Evolutionary conservation across 2,329 filamentous ascomycete genomes (phyloP).

Genomic region (Cladosporium sp.): DNA sequence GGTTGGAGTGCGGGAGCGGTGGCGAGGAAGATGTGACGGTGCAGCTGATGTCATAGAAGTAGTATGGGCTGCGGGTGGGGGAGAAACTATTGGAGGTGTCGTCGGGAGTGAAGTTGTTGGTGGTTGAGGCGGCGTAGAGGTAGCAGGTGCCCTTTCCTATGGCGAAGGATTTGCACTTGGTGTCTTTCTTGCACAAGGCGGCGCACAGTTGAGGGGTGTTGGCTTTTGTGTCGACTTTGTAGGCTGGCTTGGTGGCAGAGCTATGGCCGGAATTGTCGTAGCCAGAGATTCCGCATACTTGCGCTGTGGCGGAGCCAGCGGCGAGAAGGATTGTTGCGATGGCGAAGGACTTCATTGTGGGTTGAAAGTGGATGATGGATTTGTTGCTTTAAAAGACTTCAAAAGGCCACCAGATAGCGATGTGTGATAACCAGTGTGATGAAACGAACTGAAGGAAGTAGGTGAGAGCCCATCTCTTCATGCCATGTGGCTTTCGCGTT

Average conservation of each 20-base stretch:
- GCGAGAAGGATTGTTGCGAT: neutral
- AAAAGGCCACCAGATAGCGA: neutral
- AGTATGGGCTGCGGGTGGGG: neutral
- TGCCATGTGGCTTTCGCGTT: neutral
- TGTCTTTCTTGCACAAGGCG: neutral
- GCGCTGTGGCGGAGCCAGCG: neutral
- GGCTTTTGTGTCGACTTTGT: neutral
- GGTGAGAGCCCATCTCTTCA: neutral
- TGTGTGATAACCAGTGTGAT: neutral
- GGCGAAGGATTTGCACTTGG: neutral
- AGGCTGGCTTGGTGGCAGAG: neutral
- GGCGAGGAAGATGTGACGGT: neutral
- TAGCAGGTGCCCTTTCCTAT: neutral
- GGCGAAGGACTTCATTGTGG: neutral
- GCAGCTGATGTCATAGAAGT: neutral
- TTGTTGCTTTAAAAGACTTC: neutral
- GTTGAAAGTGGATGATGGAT: neutral
- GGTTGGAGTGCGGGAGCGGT: neutral
- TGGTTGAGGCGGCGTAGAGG: neutral
- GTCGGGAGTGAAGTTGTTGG: neutral
- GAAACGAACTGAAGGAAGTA: too few relatives aligned
- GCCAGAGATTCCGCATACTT: neutral
- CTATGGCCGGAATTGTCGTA: constrained; percentile 1
- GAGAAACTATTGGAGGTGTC: neutral
- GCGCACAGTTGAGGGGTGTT: neutral